Conservation (phyloP, 1,284 basidiomycete species). For the Thelephora terrestris region DNA sequence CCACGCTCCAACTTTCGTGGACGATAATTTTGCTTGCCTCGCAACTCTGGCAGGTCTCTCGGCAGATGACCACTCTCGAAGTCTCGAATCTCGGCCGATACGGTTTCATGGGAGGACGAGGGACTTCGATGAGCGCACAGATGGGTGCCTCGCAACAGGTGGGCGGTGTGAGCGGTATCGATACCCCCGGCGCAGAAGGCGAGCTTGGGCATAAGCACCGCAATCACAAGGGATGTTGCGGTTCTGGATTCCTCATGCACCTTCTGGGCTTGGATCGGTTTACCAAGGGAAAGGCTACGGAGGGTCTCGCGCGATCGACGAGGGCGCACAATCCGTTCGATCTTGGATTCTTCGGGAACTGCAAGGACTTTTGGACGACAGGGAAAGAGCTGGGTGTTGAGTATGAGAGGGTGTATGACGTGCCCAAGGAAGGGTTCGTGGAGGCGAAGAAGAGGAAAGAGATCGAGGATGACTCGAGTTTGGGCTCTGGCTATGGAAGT, state of each 20-base stretch:
- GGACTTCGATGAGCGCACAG: constrained; percentile 52
- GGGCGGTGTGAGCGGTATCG: constrained; percentile 24
- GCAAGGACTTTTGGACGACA: constrained; percentile 91
- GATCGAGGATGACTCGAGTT: constrained; percentile 46
- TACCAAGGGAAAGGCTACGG: constrained; percentile 80
- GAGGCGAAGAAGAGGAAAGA: constrained; percentile 54
- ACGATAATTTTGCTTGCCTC: constrained; percentile 78
- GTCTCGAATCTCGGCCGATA: constrained; percentile 91
- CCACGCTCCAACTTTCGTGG: constrained; percentile 89
- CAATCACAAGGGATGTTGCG: constrained; percentile 29
- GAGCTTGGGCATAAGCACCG: constrained; percentile 16
- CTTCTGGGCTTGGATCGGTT: constrained; percentile 90
- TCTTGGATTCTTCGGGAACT: constrained; percentile 76
- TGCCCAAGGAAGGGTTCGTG: constrained; percentile 73
- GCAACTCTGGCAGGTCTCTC: constrained; percentile 86
- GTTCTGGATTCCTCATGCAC: constrained; percentile 69
- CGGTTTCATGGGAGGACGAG: constrained; percentile 94
- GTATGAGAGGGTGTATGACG: constrained; percentile 84
- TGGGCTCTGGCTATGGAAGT: constrained; percentile 21
- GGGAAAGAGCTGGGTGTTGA: constrained; percentile 82
- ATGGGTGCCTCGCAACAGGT: constrained; percentile 48
- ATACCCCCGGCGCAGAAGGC: constrained; percentile 12
- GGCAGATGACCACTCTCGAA: constrained; percentile 96
- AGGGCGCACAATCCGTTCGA: constrained; percentile 89
- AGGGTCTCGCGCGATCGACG: constrained; percentile 62